Percentiles rank a stretch among this genome's conserved stretches.
Conservation (phyloP, 495 filamentous ascomycete genomes). For the Penicillium bovifimosum region DNA sequence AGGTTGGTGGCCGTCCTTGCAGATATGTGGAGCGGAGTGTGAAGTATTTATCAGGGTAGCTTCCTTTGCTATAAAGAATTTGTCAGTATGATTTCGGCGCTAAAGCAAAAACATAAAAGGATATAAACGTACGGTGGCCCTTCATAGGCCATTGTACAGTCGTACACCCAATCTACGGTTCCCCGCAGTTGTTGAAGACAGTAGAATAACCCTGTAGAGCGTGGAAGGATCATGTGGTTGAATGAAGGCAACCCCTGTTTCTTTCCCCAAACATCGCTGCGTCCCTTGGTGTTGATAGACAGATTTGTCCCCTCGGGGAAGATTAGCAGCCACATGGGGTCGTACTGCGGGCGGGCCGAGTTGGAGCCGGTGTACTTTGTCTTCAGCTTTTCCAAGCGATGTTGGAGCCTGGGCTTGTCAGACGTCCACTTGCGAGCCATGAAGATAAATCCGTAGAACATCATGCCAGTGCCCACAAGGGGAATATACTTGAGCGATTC, state of each 20-base stretch:
- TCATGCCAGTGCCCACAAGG: slow-evolving; percentile 58
- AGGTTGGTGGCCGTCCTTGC: slow-evolving; percentile 62
- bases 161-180: slow-evolving; percentile 63
- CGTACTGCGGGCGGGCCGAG: slow-evolving; percentile 43
- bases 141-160: slow-evolving; percentile 65
- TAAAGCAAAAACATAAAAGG: neutral
- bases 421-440: slow-evolving; percentile 62
- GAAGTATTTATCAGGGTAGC: slow-evolving; percentile 61
- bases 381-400: slow-evolving; percentile 57
- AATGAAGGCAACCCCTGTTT: slow-evolving; percentile 50
- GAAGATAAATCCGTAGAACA: slow-evolving; percentile 66
- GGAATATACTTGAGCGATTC: slow-evolving; percentile 63
- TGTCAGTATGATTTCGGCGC: slow-evolving; percentile 6
- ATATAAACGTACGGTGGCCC: slow-evolving; percentile 54
- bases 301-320: slow-evolving; percentile 68
- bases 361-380: slow-evolving; percentile 44
- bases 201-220: slow-evolving; percentile 59
- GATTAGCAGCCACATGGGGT: slow-evolving; percentile 68
- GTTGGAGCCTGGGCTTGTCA: slow-evolving; percentile 54
- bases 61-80: slow-evolving; percentile 41
- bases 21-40: slow-evolving; percentile 58
- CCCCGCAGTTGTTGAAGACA: slow-evolving; percentile 56
- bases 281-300: slow-evolving; percentile 50
- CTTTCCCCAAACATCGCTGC: slow-evolving; percentile 50
- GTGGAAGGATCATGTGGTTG: slow-evolving; percentile 53